Evolutionary conservation across 306 rosid genomes (phyloP).

Genomic region (Prunus fruticosa): DNA sequence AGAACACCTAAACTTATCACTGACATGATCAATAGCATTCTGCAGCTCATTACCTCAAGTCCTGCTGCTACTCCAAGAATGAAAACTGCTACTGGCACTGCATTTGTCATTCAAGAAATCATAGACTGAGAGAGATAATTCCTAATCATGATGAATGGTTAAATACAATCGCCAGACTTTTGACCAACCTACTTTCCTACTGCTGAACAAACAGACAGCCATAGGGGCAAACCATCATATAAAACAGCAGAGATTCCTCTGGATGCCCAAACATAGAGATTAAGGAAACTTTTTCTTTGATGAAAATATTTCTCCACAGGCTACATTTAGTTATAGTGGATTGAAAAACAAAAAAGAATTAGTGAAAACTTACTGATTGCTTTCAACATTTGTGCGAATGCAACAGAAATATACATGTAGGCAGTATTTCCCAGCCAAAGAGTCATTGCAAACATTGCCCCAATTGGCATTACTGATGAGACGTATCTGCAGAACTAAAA

Average conservation of each 20-base stretch:
- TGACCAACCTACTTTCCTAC: conserved; percentile 14
- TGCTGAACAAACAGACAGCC: conserved; percentile 7
- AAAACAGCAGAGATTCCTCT: conserved; percentile 5
- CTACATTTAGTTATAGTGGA: conserved; percentile 18
- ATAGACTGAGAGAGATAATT: conserved; percentile 8
- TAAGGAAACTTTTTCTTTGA: conserved; percentile 10
- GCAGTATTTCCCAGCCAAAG: conserved; percentile 99
- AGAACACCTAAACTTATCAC: conserved; percentile 94
- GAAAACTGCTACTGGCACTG: conserved; percentile 99
- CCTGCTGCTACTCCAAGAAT: conserved; percentile 94
- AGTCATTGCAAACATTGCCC: conserved; percentile 98
- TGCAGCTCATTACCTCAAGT: conserved; percentile 89
- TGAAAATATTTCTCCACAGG: conserved; percentile 14
- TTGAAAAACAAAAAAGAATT: conserved; percentile 12
- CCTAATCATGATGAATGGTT: conserved; percentile 13
- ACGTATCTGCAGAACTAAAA: conserved; percentile 63
- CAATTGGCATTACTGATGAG: conserved; percentile 90
- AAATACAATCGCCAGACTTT: conserved; percentile 9
- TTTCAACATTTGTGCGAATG: conserved; percentile 98
- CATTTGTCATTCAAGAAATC: conserved; percentile 28
- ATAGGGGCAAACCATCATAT: background rate
- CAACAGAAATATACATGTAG: conserved; percentile 92
- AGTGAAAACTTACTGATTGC: conserved; percentile 80
- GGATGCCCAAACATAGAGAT: conserved; percentile 13
- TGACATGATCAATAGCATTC: conserved; percentile 94